Evolutionary conservation across 2,329 filamentous ascomycete genomes (phyloP), one percentile per base, ranked within the genome.

Genomic region (Phyllosticta citribraziliensis): DNA sequence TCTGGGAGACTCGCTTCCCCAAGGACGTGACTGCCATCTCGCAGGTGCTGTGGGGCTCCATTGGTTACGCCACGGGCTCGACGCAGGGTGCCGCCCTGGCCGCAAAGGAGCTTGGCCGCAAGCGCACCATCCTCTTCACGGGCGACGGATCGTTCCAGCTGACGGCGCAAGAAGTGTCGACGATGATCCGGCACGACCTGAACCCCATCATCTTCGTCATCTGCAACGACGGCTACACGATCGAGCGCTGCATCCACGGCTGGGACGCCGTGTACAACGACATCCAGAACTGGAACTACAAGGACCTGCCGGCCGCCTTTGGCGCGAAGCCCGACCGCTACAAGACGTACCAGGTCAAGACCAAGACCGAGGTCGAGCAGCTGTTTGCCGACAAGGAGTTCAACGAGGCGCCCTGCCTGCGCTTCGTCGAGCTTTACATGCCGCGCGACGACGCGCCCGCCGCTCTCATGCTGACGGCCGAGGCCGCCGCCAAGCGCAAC

Each of bases 141-240:
- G 91, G 91, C 24, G 91, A 96, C 68, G 91, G 91, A 27, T 90
- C 86, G 62, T 86, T 95, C 74, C 90, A 96, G 72, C 80, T 96
- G 62, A 95, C 90, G 0, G 87, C 84, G 0, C 91, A 96, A 72
- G 91, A 94, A 74, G 71, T 96, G 65, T 88, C 85, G 73, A 94
- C 90, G 11, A 93, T 96, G 82, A 83, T 96, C 65, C 82, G 86
- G 30, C 86, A 89, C 63, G 80, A 82, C 24, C 78, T 96, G 62
- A 86, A 87, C 64, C 84, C 89, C 20, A 93, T 91, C 69, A 86
- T 96, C 64, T 93, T 96, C 72, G 80, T 94, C 64, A 87, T 96
- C 66, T 91, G 88, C 80, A 95, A 95, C 72, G 84, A 92, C 51
- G 91, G 91, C 11, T 96, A 89, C 76, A 94, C 91, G 10, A 94